Evolutionary conservation across 306 rosid species (phyloP).

Genomic region (Cercis canadensis): DNA sequence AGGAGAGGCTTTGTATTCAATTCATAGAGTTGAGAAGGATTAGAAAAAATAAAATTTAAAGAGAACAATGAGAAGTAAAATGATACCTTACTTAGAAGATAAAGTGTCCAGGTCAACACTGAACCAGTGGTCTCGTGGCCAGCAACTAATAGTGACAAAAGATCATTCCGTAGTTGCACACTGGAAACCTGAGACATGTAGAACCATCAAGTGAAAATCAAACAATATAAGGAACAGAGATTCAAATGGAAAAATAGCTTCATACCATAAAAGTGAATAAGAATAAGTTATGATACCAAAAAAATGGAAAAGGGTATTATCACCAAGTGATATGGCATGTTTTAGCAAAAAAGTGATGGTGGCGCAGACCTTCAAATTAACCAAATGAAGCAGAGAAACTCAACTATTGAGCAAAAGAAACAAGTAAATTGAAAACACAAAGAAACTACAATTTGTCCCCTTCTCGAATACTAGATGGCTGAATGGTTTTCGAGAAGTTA

Average conservation of each 20-base stretch:
- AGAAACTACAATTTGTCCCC: no score
- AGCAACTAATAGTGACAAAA: constrained; percentile 90
- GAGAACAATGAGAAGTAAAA: constrained; percentile 22
- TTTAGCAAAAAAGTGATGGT: no score
- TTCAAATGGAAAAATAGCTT: neutral
- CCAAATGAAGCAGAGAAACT: no score
- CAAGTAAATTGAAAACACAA: no score
- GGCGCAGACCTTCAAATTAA: no score
- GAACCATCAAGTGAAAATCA: constrained; percentile 34
- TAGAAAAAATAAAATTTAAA: neutral
- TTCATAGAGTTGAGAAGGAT: constrained; percentile 13
- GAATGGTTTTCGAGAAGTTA: neutral
- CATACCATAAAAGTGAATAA: neutral
- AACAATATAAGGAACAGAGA: constrained; percentile 15
- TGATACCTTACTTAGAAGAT: constrained; percentile 94
- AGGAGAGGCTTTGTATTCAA: constrained; percentile 16
- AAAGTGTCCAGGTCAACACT: constrained; percentile 92
- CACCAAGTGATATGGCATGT: constrained; percentile 13
- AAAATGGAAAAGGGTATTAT: neutral
- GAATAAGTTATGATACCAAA: neutral
- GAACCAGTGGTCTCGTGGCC: constrained; percentile 98
- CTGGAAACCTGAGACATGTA: constrained; percentile 73
- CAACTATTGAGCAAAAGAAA: no score
- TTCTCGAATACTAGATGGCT: constrained; percentile 7
- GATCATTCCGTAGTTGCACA: constrained; percentile 89